Conservation (phyloP, 371 early-diverging fungal species). For the Zopfochytrium polystomum region DNA sequence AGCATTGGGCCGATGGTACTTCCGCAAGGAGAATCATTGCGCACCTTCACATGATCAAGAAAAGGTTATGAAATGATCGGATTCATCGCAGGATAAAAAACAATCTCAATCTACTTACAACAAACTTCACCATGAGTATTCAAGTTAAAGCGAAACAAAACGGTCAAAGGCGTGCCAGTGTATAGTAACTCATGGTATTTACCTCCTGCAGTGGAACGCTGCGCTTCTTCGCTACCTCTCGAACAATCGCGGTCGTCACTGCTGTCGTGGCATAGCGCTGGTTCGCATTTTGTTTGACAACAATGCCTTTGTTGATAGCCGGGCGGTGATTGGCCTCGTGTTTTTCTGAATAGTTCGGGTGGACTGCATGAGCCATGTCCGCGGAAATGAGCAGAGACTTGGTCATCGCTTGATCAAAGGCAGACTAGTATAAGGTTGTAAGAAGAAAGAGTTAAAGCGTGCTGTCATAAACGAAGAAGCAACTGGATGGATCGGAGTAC, state of each 20-base stretch:
- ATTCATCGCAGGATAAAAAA: too few relatives aligned
- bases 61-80: too few relatives aligned
- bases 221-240: constrained; percentile 70
- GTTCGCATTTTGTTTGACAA: constrained; percentile 94
- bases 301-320: constrained; percentile 88
- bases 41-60: too few relatives aligned
- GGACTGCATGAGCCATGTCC: constrained; percentile 88
- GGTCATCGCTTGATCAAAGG: constrained; percentile 81
- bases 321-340: constrained; percentile 78
- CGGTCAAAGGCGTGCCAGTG: too few relatives aligned
- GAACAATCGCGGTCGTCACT: constrained; percentile 75
- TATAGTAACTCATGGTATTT: too few relatives aligned
- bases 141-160: too few relatives aligned
- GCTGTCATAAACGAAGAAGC: too few relatives aligned
- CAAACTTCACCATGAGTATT: too few relatives aligned
- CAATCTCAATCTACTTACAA: too few relatives aligned
- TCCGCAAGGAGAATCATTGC: constrained; percentile 92
- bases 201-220: constrained; percentile 85
- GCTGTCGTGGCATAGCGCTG: constrained; percentile 95
- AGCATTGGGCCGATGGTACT: constrained; percentile 97
- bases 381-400: constrained; percentile 80
- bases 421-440: too few relatives aligned
- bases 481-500: too few relatives aligned
- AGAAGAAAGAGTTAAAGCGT: too few relatives aligned
- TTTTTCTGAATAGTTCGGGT: constrained; percentile 74